Evolutionary conservation across 78 protist species (phyloP), one percentile per base, ranked within the genome.

Genomic region (Dictyostelium firmibasis): DNA sequence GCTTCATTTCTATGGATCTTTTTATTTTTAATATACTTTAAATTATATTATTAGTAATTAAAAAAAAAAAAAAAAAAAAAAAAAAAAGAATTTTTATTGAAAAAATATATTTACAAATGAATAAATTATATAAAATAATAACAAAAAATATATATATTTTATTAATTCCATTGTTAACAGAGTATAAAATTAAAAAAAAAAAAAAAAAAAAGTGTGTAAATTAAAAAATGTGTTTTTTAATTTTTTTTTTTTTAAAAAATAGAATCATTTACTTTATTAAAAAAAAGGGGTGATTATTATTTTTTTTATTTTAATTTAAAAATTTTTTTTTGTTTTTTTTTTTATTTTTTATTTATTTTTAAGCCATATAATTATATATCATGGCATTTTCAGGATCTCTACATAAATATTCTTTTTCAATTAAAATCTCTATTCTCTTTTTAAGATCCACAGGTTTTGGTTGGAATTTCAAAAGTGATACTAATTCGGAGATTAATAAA

Each of bases 381-480:
- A 67, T 81, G 3, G 98, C 83, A 62, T 97, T 72, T 35, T 91
- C 92, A 57, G 74, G 92, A 83, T 95, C 97, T 74, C 99, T 93
- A 82, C 97, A 98, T 18, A 99, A 70, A 72, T 99, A 99, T 81
- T 98, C 99, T 20, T 99, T 97, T 11, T 99, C 99, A 14, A 99
- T 98, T 44, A 99, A 92, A 3, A 92, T 79, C 81, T 99, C 99
- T 29, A 99, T 96, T 44, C 99, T 87, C 85, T 98, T 98, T 94
- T 99, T 99, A 50, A 98, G 57, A 47, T 98, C 99, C 0, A 78
- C 75, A 5, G 98, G 94, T 74, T 93, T 86, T 67, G 96, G 88
- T 10, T 98, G 98, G 79, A 98, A 98, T 92, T 95, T 95, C 64
- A 98, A 96, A 87, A 86, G 97, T 76, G 84, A 13, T 25, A 95